Base-by-base conservation (phyloP, 2,329 filamentous ascomycete genomes). In the Penicillium janthinellum region DNA sequence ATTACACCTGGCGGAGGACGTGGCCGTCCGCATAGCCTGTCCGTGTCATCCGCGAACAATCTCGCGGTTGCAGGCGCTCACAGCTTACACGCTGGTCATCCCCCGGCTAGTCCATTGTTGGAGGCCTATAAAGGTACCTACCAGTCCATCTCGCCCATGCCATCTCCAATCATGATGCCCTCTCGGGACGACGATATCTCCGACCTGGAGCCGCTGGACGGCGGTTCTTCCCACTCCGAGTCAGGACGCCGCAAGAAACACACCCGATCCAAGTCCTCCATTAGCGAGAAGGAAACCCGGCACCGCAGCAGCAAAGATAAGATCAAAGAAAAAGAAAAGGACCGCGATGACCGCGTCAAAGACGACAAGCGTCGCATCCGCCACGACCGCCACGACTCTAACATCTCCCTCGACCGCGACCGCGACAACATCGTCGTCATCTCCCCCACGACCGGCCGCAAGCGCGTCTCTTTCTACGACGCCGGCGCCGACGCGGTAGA, bases 41-140 rank as follows among this genome's bases (percentile, higher is more conserved):
- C 75, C 38, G 67, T 74, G n/a, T 75, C 76, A 5, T 73, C 75
- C n/a, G 71, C 70, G 38, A 75, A 72, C 56, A 78, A 74, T 47
- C 72, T 78, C 1, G 70, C 74, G 1, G 75, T 77, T 38, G 71
- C 69, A 11, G 71, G 71, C 8, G 67, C 69, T 25, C 71, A 48
- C 38, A 35, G 48, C 28, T 39, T 58, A 34, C 47, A 73, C 47
- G 68, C 69, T 6, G 76, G 71, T 37, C 73, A 82, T 47, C 84
- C 91, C 1, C 91, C 92, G 0, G 86, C 86, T 0, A 96, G 92
- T 63, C 95, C 94, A 0, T 82, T 98, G 52, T 85, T 96, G 1
- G 94, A 98, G 77, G 89, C 95, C 0, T 98, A 98, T 77, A 90
- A 89, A 63, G 94, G 94, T 41, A 96, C 93, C 0, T 98, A 96